Base-by-base conservation (phyloP, 352 stramenopile genomes). In the Globisporangium uncinulatum region DNA sequence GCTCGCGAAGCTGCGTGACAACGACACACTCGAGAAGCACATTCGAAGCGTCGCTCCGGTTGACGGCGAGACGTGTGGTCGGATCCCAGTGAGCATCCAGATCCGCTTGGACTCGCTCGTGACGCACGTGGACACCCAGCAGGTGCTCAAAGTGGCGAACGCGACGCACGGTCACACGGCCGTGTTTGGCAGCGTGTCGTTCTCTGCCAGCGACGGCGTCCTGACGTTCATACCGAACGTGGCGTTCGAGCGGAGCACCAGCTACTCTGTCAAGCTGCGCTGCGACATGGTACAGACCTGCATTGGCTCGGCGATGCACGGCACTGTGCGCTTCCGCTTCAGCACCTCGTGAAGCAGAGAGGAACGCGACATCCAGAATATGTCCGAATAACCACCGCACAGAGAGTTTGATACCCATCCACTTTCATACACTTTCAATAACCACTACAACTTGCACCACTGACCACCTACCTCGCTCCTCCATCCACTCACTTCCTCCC, bases 81-180 rank as follows among this genome's bases (percentile, higher is more conserved):
- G 42, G 9, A 8, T 56, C 7, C 46, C 62, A 14, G 9, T 10
- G 3, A 15, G n/a, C 29, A 61, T 70, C 24, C 17, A n/a, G 19
- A 54, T 75, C 24, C 31, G 39, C 5, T 67, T 76, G 20, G 66
- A 62, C 7, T 13, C 67, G 19, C 62, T 69, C 37, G 55, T 79
- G 10, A 44, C 59, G 0, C n/a, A 9, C 19, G 47, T 79, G 3
- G 58, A 79, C 49, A 71, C 54, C 10, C 58, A 66, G 10, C 62
- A 74, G 15, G 71, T 56, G 15, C 37, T 79, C 44, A 76, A 73
- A 37, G 63, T 79, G 13, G 59, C 42, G 6, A 74, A 79, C 34
- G 17, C 19, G 24, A 66, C 58, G 2, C 34, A 62, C 36, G 34
- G 44, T 11, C 43, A 51, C 9, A 61, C 56, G 17, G 43, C 17